Evolutionary conservation across 106 monocot genomes (phyloP), one percentile per base, ranked within the genome.

Genomic region (Dendrobium officinale): DNA sequence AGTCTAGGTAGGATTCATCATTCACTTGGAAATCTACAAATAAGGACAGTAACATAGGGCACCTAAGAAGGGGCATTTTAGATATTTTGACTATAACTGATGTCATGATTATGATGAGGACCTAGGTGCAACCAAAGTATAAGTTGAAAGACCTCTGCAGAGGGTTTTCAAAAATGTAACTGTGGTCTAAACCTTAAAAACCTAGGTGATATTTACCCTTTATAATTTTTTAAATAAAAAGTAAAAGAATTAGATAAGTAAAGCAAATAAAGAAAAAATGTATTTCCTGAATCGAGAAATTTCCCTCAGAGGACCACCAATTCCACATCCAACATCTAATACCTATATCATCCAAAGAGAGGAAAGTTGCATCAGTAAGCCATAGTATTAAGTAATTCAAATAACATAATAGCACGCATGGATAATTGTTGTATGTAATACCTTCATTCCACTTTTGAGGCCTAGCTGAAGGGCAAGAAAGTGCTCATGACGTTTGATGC

Each of bases 401-500:
- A 44, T 74, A 74, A 44, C 13, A 20, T 43, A 74, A n/a, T 74
- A 43, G 19, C 43, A 44, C 19, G 20, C 70, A 70, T 74, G 74
- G 24, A 85, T 77, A 78, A 24, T 42, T 75, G 68, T 24, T 70
- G 70, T 70, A 70, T 37, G 70, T 70, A 79, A 83, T 82, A 98
- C 98, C 95, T 95, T 99, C 98, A 99, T 99, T 91, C 98, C 95
- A 26, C 58, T 79, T 88, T 87, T 90, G 81, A 99, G 84, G 45
- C 95, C 88, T 37, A 99, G 84, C 26, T 99, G 98, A 55, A 99
- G 80, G 26, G 98, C 98, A 90, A 99, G 98, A 77, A 95, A 99
- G 80, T 99, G 98, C 49, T 99, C 98, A 87, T 99, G 98, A 3
- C 98, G 83, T 67, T 93, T 99, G 43, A 99, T 95, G 86, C 98